phyloP scores from a whole-genome alignment of 192 early-diverging fungal genomes.

The Pilaira anomala region DNA sequence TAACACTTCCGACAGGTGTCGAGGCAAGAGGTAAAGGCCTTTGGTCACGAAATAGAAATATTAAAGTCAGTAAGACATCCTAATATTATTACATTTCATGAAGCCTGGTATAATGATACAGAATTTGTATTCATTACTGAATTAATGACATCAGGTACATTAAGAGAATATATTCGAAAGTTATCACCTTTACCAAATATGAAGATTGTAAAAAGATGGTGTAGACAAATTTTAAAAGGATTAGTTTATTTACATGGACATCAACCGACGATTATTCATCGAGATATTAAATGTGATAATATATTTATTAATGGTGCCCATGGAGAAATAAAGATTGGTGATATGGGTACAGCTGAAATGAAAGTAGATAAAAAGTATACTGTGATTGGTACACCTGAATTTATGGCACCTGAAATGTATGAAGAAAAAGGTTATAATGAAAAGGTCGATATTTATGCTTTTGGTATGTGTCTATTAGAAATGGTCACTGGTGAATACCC shows the following conservation, averaged over 20 bases:
- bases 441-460: conserved; percentile 84
- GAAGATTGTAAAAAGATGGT: conserved; percentile 80
- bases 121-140: conserved; percentile 83
- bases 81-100: conserved; percentile 80
- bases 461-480: conserved; percentile 80
- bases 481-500: conserved; percentile 87
- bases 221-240: conserved; percentile 74
- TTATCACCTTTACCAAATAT: conserved; percentile 63
- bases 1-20: conserved; percentile 50
- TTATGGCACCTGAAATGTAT: conserved; percentile 87
- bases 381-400: conserved; percentile 78
- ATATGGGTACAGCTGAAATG: conserved; percentile 82
- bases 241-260: conserved; percentile 74
- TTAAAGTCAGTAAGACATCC: conserved; percentile 75
- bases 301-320: conserved; percentile 85
- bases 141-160: conserved; percentile 82
- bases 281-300: conserved; percentile 83
- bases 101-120: conserved; percentile 69
- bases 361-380: conserved; percentile 77
- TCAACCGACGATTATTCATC: conserved; percentile 77
- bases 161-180: conserved; percentile 75
- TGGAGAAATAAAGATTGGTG: conserved; percentile 82
- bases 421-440: conserved; percentile 81
- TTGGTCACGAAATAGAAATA: conserved; percentile 75
- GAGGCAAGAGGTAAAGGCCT: conserved; percentile 66